Evolutionary conservation across 805 yeast genomes (phyloP).

Genomic region (Debaryomyces prosopidis): DNA sequence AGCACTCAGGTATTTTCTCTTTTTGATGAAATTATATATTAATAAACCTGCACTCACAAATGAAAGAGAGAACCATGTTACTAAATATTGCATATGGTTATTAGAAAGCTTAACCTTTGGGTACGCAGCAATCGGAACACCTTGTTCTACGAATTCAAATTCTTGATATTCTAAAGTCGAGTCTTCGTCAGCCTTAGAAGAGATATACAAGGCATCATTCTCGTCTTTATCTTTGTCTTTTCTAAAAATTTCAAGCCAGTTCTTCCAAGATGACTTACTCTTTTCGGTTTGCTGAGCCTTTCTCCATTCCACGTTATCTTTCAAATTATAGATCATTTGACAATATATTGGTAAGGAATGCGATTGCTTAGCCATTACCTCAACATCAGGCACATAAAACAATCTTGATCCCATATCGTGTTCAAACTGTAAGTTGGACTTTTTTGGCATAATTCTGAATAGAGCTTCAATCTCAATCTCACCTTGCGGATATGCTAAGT

Average conservation of each 20-base stretch:
- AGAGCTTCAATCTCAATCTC: slow-evolving; percentile 72
- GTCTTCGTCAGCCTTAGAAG: slow-evolving; percentile 22
- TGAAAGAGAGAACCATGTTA: slow-evolving; percentile 93
- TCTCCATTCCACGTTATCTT: slow-evolving; percentile 60
- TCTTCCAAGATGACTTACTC: slow-evolving; percentile 9
- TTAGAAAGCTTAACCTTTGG: slow-evolving; percentile 84
- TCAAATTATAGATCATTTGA: slow-evolving; percentile 68
- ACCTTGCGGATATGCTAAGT: slow-evolving; percentile 72
- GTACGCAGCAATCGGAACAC: slow-evolving; percentile 85
- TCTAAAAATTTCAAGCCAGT: slow-evolving; percentile 9
- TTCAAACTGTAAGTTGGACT: slow-evolving; percentile 67
- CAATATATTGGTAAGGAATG: slow-evolving; percentile 72
- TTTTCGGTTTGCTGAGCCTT: slow-evolving; percentile 8
- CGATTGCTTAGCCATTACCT: slow-evolving; percentile 71
- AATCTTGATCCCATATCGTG: slow-evolving; percentile 65
- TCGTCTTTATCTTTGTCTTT: slow-evolving; percentile 12
- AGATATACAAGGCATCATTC: slow-evolving; percentile 19
- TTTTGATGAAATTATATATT: slow-evolving; percentile 30
- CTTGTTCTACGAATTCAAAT: slow-evolving; percentile 65
- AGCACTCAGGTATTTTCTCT: slow-evolving; percentile 31
- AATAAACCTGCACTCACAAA: slow-evolving; percentile 71
- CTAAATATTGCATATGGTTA: slow-evolving; percentile 87
- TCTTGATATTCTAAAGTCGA: slow-evolving; percentile 41
- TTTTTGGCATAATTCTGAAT: slow-evolving; percentile 64
- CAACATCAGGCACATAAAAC: slow-evolving; percentile 79